Evolutionary conservation across 805 yeast species (phyloP).

Genomic region (Candida chilensis): DNA sequence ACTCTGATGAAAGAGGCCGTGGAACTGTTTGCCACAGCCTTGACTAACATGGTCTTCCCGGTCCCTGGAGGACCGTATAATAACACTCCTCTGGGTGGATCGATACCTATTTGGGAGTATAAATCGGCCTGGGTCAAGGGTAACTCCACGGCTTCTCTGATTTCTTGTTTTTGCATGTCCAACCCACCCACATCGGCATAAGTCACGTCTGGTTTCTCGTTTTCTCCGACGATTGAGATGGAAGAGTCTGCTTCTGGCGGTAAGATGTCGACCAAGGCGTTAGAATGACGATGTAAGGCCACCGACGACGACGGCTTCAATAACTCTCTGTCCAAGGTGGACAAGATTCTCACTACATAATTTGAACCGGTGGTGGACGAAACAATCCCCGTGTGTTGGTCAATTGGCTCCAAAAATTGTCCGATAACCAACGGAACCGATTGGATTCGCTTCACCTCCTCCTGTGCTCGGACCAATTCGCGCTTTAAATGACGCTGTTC

Average conservation of each 20-base stretch:
- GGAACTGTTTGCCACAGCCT: constrained; percentile 96
- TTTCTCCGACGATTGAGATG: constrained; percentile 89
- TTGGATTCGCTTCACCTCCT: constrained; percentile 95
- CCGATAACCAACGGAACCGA: constrained; percentile 98
- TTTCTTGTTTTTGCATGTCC: constrained; percentile 99
- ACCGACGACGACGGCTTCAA: constrained; percentile 93
- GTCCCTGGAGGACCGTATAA: constrained; percentile 99
- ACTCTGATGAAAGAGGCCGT: constrained; percentile 95
- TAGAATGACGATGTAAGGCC: constrained; percentile 96
- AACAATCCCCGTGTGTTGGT: constrained; percentile 92
- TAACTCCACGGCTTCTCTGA: constrained; percentile 95
- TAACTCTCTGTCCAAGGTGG: constrained; percentile 90
- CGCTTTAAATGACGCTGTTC: constrained; percentile 95
- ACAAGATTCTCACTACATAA: constrained; percentile 89
- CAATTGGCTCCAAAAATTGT: constrained; percentile 95
- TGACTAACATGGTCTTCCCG: constrained; percentile 97
- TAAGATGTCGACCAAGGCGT: constrained; percentile 91
- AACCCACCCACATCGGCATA: constrained; percentile 98
- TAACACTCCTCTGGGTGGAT: constrained; percentile 97
- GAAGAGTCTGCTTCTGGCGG: constrained; percentile 99
- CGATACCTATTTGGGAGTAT: constrained; percentile 96
- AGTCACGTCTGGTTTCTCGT: constrained; percentile 86
- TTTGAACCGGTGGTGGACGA: constrained; percentile 97
- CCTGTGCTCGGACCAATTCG: constrained; percentile 94
- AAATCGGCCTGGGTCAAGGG: constrained; percentile 94